Base-by-base conservation (phyloP, 352 stramenopile species). In the Pythium phragmiticola region DNA sequence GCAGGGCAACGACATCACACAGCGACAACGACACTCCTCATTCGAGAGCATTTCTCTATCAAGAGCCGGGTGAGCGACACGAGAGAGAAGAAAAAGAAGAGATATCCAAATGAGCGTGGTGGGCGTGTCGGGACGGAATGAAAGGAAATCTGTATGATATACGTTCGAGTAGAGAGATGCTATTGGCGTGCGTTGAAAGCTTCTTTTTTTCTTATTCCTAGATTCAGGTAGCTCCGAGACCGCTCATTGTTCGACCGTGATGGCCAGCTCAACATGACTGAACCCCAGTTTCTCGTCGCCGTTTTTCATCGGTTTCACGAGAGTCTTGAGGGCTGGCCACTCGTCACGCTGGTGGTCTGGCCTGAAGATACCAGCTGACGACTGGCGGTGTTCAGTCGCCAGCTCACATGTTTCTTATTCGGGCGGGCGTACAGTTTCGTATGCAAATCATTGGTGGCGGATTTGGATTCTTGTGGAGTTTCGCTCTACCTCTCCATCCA, bases 11-110 rank as follows among this genome's bases (percentile, higher is more conserved):
- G 77, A 90, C 65, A 90, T 88, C 43, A 84, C 66, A n/a, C 77
- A 82, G 63, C 81, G 84, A 66, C 70, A 83, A 60, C 76, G 76
- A 56, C 75, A 90, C 52, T 90, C 81, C 28, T 90, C 81, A 3
- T 92, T 92, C 54, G 83, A 92, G 66, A 92, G 83, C 68, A 90
- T 92, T 47, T 78, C 73, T 50, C 60, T 80, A 49, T 74, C 68
- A 36, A 64, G 67, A 60, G 56, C 26, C 26, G 26, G 57, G 14
- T 73, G 39, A 39, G 34, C 7, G 2, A 9, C 34, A 71, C 12
- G 36, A 45, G 19, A 19, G 11, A 17, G 17, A 21, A 47, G 45
- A 7, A 50, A 3, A 30, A 46, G n/a, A n/a, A 30, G 6, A 36
- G 9, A 28, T 19, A 42, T 16, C 16, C 37, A 26, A 34, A 55